Evolutionary conservation across 2,329 filamentous ascomycete species (phyloP).

Genomic region (Stenocarpella maydis): DNA sequence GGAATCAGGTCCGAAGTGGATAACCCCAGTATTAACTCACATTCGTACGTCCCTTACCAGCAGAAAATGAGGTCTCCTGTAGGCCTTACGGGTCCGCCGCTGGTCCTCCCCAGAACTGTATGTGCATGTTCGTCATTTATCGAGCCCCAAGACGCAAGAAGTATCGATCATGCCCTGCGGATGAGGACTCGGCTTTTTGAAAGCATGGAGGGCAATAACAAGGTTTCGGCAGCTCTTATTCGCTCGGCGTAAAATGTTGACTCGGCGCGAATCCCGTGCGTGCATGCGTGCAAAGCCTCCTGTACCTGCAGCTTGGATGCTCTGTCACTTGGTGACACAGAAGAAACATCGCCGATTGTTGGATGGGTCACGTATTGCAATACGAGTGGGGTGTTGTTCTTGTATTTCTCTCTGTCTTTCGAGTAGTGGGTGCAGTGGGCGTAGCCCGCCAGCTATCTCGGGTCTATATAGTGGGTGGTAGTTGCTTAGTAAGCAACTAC

Average conservation of each 20-base stretch:
- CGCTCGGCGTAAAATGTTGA: not conserved
- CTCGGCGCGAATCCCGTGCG: not conserved
- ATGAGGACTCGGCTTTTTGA: not conserved
- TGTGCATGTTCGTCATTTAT: too few species aligned
- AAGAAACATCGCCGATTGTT: not conserved
- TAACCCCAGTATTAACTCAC: not conserved
- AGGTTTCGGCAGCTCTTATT: constrained; percentile 12
- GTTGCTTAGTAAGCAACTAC: too few species aligned
- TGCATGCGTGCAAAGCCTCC: not conserved
- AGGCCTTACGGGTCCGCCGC: not conserved
- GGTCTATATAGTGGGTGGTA: too few species aligned
- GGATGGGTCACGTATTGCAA: too few species aligned
- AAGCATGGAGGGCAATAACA: not conserved
- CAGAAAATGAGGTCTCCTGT: not conserved
- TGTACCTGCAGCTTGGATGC: not conserved
- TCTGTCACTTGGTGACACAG: not conserved
- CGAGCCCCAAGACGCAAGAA: not conserved
- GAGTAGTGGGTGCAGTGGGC: too few species aligned
- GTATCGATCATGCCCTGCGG: not conserved
- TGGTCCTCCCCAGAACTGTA: fast-evolving
- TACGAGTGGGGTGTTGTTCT: too few species aligned
- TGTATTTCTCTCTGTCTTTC: too few species aligned
- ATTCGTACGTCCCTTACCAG: too few species aligned
- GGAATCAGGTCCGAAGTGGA: not conserved
- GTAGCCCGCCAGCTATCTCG: too few species aligned